phyloP scores from a whole-genome alignment of 192 early-diverging fungal species.

The Kickxella alabastrina region DNA sequence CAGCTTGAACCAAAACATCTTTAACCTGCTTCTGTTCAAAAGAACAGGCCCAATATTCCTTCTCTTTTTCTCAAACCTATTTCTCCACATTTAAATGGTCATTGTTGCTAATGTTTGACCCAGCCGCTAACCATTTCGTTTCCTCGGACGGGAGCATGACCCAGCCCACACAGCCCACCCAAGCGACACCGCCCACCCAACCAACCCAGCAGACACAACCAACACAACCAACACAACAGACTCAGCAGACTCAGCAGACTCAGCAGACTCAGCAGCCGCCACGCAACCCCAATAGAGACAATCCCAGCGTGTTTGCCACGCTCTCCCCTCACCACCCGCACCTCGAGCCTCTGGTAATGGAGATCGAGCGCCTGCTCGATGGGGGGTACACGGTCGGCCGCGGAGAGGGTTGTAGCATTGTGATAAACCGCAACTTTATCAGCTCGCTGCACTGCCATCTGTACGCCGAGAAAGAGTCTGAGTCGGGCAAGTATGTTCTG shows the following conservation, averaged over 20 bases:
- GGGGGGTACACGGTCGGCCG: conserved; percentile 44
- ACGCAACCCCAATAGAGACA: not conserved
- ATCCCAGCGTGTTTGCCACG: conserved; percentile 25
- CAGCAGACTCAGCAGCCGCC: conserved; percentile 38
- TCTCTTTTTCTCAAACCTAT: no score
- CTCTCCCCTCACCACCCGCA: conserved; percentile 43
- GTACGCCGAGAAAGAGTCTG: conserved; percentile 27
- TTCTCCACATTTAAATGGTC: no score
- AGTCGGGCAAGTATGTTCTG: conserved; percentile 14
- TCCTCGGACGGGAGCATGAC: conserved; percentile 23
- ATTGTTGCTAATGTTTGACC: no score
- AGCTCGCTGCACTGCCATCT: conserved; percentile 38
- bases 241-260: conserved; percentile 31
- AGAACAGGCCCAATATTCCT: no score
- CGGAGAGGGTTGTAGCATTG: conserved; percentile 21
- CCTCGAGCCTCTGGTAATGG: conserved; percentile 23
- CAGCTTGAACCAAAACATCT: no score
- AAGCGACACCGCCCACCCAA: not conserved
- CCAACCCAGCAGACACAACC: not conserved
- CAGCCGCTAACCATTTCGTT: no score
- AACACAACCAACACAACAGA: conserved; percentile 42
- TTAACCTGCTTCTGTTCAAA: no score
- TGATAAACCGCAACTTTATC: conserved; percentile 28
- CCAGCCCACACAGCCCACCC: conserved; percentile 19
- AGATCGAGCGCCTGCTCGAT: conserved; percentile 16